Conservation (phyloP, 495 filamentous ascomycete genomes). For the Stereocaulon alpinum region DNA sequence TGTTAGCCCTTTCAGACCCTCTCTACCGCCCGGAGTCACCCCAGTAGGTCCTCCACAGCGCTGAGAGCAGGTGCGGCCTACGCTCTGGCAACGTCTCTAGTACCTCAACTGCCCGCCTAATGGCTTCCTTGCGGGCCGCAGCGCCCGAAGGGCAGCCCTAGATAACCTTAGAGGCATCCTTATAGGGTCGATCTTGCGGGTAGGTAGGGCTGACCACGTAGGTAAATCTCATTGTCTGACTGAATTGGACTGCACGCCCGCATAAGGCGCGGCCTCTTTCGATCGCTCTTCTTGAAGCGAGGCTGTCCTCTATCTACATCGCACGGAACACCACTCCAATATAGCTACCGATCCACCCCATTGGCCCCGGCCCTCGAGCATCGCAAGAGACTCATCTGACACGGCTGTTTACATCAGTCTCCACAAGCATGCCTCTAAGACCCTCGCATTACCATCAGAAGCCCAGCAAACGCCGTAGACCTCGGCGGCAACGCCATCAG, state of each 20-base stretch:
- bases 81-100: too few relatives aligned
- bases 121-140: too few relatives aligned
- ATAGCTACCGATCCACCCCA: background rate
- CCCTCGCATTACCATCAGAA: background rate
- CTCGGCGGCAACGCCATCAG: background rate
- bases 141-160: too few relatives aligned
- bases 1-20: too few relatives aligned
- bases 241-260: background rate
- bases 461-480: background rate
- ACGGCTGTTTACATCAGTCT: background rate
- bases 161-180: too few relatives aligned
- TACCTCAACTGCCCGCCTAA: too few relatives aligned
- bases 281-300: background rate
- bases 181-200: too few relatives aligned
- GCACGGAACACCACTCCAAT: background rate
- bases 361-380: background rate
- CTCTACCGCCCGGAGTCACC: too few relatives aligned
- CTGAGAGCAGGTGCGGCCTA: too few relatives aligned
- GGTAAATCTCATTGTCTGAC: background rate
- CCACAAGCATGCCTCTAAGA: background rate
- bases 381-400: background rate
- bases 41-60: too few relatives aligned
- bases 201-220: too few relatives aligned
- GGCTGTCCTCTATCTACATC: conserved; percentile 1
- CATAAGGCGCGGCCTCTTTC: background rate